Base-by-base conservation (phyloP, 805 yeast genomes). In the Cyberlindnera subsufficiens region DNA sequence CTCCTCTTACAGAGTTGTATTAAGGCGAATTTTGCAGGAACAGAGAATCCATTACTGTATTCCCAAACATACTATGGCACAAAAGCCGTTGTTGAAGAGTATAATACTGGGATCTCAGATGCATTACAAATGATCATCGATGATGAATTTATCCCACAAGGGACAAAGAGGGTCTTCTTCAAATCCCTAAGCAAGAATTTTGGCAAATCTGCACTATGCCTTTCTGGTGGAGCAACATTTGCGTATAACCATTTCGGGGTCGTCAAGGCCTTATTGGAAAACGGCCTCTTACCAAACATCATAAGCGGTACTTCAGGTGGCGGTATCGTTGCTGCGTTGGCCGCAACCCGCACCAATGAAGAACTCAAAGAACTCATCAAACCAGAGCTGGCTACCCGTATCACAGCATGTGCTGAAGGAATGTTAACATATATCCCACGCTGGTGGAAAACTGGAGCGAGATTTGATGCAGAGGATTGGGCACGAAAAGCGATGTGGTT, bases 301-400 rank as follows among this genome's bases (percentile, higher is more conserved):
- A 67, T 86, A 8, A 75, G 86, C 30, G 95, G 95, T 1, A 85
- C 93, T 0, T 79, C 87, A 0, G 91, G 93, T 2, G 95, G 95
- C 14, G 91, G 89, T 1, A 63, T 83, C 11, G 77, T 84, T 13
- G 90, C 93, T 0, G 86, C 89, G 0, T 59, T 85, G 32, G 77
- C 83, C 0, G 74, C 88, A 40, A 78, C 87, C 0, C 65, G 90
- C 42, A 80, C 87, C 0, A 74, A 82, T 52, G 80, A 77, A 16
- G 95, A 86, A 56, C 68, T 85, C 34, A 59, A 63, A 27, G 61
- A 71, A 40, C 55, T 82, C 31, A 56, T 86, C 11, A 45, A 22
- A 13, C 90, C 91, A 0, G 70, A 77, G 50, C 56, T 85, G 33
- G 82, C 88, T 2, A 54, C 67, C 18, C 78, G 75, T 45, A 77